Base-by-base conservation (phyloP, 768 basidiomycete species). In the Leccinum pellstonianum region DNA sequence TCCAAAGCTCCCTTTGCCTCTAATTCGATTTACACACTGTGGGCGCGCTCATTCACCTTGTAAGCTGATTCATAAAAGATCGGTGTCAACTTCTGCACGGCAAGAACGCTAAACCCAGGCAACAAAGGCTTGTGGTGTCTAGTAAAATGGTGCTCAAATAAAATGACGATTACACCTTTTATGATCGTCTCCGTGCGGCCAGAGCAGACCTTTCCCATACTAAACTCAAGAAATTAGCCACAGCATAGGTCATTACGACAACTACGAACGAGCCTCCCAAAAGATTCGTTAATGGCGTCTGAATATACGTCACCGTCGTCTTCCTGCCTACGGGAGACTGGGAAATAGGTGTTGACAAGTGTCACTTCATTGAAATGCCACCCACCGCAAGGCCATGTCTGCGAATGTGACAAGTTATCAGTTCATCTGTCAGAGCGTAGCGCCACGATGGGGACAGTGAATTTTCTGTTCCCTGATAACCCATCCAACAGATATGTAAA, bases 21-120 rank as follows among this genome's bases (percentile, higher is more conserved):
- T 0, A 31, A 29, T 17, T 50, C 7, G 41, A 2, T 43, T 43
- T n/a, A 43, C 17, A n/a, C 4, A 9, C 21, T 23, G 21, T 23
- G 41, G 9, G 17, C 4, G 15, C 17, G 15, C n/a, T 43, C 10
- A 17, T 15, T 9, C 27, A 64, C 63, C 59, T 65, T 64, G 55
- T 64, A 61, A 11, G 55, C 78, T 0, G 76, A 77, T 52, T 79
- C 75, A 25, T 72, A 80, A 58, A 79, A 80, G 3, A 80, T 66
- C 0, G 71, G 58, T 4, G 76, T 75, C 9, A 77, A 55, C 23
- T 66, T 63, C 5, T 77, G 73, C 54, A 79, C 71, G 0, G 78
- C 77, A 15, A 75, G 59, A 41, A 75, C 69, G 54, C 73, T 77
- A 64, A 80, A 79, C 0, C 70, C 79, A 9, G 78, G 75, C 0